Percentiles rank a stretch among this genome's conserved stretches.
Conservation (phyloP, 257 asterid genomes). For the Sherardia arvensis region DNA sequence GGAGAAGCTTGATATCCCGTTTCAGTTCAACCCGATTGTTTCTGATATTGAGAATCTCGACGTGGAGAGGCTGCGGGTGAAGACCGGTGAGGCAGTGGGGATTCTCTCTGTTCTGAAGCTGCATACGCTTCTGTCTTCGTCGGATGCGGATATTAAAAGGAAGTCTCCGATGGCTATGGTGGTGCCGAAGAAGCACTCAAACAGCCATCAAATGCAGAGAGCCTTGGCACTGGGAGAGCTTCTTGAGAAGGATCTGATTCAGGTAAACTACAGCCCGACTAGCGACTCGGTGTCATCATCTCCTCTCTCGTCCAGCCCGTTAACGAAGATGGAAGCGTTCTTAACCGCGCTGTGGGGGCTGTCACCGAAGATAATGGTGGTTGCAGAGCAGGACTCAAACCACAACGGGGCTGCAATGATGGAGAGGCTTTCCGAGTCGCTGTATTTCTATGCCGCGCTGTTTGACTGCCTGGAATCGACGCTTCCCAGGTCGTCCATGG, state of each 20-base stretch:
- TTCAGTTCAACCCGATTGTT: conserved; percentile 74
- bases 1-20: conserved; percentile 77
- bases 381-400: conserved; percentile 81
- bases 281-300: conserved; percentile 64
- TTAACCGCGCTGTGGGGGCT: conserved; percentile 60
- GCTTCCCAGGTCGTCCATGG: conserved; percentile 61
- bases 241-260: conserved; percentile 48
- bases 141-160: conserved; percentile 26
- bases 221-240: conserved; percentile 44
- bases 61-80: conserved; percentile 53
- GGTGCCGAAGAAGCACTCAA: conserved; percentile 23
- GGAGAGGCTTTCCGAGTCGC: conserved; percentile 81
- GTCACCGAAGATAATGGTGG: conserved; percentile 79
- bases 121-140: conserved; percentile 63
- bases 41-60: conserved; percentile 61
- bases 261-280: conserved; percentile 42
- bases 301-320: conserved; percentile 32
- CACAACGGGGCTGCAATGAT: conserved; percentile 64
- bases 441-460: conserved; percentile 76
- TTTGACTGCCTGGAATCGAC: conserved; percentile 83
- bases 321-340: conserved; percentile 41
- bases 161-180: conserved; percentile 33
- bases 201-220: conserved; percentile 38
- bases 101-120: conserved; percentile 59
- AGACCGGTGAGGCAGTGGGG: conserved; percentile 91